These are phyloP conservation scores for Mucor piriformis DNA, from an alignment of 371 early-diverging fungal species.

Conservation along the genomic window DNA sequence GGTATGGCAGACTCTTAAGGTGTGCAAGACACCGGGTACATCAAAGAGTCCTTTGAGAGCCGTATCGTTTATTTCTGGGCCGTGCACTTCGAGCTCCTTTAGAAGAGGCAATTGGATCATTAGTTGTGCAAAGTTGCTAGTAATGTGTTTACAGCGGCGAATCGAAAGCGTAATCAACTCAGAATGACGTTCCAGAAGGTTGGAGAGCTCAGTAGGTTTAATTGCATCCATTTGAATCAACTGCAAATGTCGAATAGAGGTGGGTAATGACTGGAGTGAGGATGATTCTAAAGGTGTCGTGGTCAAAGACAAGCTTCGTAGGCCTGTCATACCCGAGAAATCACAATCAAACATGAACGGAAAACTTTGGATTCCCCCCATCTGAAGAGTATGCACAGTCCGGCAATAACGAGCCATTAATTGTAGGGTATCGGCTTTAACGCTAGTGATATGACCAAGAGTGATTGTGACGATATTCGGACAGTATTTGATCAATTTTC, in stretches of 20 bases:
- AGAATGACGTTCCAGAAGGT: constrained; percentile 5
- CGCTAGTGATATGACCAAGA: constrained; percentile 21
- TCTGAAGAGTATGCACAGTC: constrained; percentile 13
- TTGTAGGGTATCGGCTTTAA: constrained; percentile 20
- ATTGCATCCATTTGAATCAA: constrained; percentile 21
- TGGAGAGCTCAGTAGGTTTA: constrained; percentile 1
- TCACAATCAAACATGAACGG: constrained; percentile 31
- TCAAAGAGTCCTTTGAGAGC: constrained; percentile 10
- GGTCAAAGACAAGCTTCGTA: constrained; percentile 2
- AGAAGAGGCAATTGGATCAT: constrained; percentile 6
- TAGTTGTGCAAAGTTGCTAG: constrained; percentile 6
- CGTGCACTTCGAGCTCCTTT: constrained; percentile 14
- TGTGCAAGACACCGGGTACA: constrained; percentile 3
- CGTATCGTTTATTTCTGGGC: constrained; percentile 14
- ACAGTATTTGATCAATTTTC: constrained; percentile 15
- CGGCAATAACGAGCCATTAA: constrained; percentile 16
- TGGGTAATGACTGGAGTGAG: constrained; percentile 16
- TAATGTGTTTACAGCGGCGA: constrained; percentile 15
- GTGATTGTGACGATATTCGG: constrained; percentile 9
- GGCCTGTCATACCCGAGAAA: constrained; percentile 19
- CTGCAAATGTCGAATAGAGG: constrained; percentile 8
- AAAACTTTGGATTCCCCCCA: constrained; percentile 22
- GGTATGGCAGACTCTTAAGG: constrained; percentile 18
- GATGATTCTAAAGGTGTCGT: constrained; percentile 20
- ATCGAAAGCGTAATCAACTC: constrained; percentile 5